phyloP scores from a whole-genome alignment of 306 rosid genomes.

The Cercis canadensis region DNA sequence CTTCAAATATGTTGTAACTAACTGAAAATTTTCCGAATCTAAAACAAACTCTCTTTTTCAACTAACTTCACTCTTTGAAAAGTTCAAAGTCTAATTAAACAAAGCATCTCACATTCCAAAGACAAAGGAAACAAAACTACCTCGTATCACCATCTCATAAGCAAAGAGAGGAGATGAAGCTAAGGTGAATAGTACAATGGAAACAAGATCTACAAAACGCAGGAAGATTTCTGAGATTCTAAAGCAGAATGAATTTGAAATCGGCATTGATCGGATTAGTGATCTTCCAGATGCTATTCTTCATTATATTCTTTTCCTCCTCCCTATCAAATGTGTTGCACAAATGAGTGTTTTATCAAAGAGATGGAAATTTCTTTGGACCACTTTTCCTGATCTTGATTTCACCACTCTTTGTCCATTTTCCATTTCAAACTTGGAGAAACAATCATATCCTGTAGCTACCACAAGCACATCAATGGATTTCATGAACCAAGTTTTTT shows the following conservation, averaged over 20 bases:
- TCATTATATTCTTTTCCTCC: constrained; percentile 61
- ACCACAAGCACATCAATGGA: constrained; percentile 35
- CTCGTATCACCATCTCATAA: background rate
- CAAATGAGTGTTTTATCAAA: constrained; percentile 65
- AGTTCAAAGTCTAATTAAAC: constrained; percentile 50
- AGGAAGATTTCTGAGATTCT: constrained; percentile 38
- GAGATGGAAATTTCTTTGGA: constrained; percentile 73
- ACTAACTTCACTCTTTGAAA: constrained; percentile 52
- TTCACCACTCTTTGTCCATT: constrained; percentile 57
- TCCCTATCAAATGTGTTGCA: constrained; percentile 71
- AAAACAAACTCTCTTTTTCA: constrained; percentile 55
- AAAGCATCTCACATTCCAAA: no score
- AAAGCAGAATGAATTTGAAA: constrained; percentile 12
- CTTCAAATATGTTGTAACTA: background rate
- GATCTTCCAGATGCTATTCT: constrained; percentile 81
- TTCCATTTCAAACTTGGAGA: constrained; percentile 15
- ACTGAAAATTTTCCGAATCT: constrained; percentile 24
- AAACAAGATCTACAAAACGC: constrained; percentile 68
- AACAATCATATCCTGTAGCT: constrained; percentile 4
- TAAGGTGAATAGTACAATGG: constrained; percentile 44
- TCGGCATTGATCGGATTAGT: constrained; percentile 56
- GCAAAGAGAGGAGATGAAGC: background rate
- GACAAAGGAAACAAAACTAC: no score
- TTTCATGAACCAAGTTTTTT: constrained; percentile 59
- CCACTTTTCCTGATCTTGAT: constrained; percentile 78